Evolutionary conservation across 495 filamentous ascomycete genomes (phyloP), one percentile per base, ranked within the genome.

Genomic region (Aeminium ludgeri): DNA sequence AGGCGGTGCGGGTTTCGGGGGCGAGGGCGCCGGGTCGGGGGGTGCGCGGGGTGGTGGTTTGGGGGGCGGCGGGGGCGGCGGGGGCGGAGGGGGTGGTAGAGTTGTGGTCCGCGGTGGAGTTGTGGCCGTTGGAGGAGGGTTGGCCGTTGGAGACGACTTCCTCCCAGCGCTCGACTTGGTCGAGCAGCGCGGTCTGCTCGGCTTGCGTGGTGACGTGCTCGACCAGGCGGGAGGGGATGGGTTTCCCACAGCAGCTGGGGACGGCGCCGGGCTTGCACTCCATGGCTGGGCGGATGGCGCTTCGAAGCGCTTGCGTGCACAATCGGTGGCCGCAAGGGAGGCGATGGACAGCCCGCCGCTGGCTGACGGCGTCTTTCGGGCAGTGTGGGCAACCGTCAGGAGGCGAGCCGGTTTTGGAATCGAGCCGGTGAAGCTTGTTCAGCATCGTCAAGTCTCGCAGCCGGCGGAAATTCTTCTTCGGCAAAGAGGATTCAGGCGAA

Each of bases 181-280:
- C 70, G 40, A 74, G 58, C 37, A 76, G 70, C 7, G 48, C 44
- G 10, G 57, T 52, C 48, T 72, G 70, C 37, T 70, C 66, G 12
- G 70, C 67, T 10, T 57, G 57, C 11, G 55, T 61, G 16, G 72
- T 58, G 19, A 73, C 52, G 1, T 52, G 48, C 52, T 70, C 68
- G 44, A 77, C 57, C 31, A 67, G 58, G 4, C 55, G 25, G 28
- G 56, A 56, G 10, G 72, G 67, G 19, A 76, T 66, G 2, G 70
- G 66, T 41, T 64, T 60, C n/a, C 64, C 59, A 48, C 73, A 76
- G 49, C 72, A 76, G 19, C 65, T 56, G 0, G 72, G 70, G 4
- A 72, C 70, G 62, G 72, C 69, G 36, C 63, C 68, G 38, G 59
- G 61, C 52, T 72, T 69, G 44, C 71, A 64, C 1, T 48, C 51